Evolutionary conservation across 805 yeast species (phyloP).

Genomic region (Kuraishia cidri): DNA sequence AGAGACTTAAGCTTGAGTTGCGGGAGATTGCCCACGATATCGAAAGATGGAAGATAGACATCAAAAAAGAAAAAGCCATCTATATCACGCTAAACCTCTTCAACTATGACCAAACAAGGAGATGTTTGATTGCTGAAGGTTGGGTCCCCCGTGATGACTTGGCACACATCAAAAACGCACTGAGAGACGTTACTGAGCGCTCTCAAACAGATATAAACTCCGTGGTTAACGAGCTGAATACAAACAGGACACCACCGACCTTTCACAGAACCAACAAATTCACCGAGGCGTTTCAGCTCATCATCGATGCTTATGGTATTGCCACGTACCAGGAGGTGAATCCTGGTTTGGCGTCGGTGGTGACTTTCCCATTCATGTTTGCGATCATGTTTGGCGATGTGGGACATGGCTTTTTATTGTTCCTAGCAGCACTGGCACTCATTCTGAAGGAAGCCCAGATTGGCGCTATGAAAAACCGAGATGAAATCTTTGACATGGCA

Average conservation of each 20-base stretch:
- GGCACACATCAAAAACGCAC: conserved; percentile 50
- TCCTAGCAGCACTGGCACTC: conserved; percentile 60
- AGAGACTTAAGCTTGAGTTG: conserved; percentile 69
- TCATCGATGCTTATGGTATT: conserved; percentile 93
- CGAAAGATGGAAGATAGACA: conserved; percentile 60
- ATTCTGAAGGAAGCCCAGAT: conserved; percentile 70
- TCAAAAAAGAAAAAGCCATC: conserved; percentile 76
- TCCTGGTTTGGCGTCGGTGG: conserved; percentile 90
- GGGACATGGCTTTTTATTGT: conserved; percentile 88
- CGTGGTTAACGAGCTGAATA: conserved; percentile 51
- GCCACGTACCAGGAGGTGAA: conserved; percentile 92
- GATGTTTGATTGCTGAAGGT: conserved; percentile 89
- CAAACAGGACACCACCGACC: conserved; percentile 89
- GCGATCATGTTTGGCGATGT: conserved; percentile 99
- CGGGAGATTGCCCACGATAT: conserved; percentile 69
- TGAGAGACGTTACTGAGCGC: conserved; percentile 56
- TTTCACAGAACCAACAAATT: conserved; percentile 92
- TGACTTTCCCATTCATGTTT: conserved; percentile 97
- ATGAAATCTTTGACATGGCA: conserved; percentile 96
- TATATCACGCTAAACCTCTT: conserved; percentile 71
- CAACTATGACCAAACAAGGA: conserved; percentile 76
- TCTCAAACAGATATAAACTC: conserved; percentile 34
- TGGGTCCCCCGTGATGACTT: conserved; percentile 88
- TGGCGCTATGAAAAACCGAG: conserved; percentile 55
- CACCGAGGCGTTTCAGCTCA: conserved; percentile 85